These are phyloP conservation scores for Phalaenopsis equestris DNA, from an alignment of 106 monocot genomes.

Conservation along the genomic window DNA sequence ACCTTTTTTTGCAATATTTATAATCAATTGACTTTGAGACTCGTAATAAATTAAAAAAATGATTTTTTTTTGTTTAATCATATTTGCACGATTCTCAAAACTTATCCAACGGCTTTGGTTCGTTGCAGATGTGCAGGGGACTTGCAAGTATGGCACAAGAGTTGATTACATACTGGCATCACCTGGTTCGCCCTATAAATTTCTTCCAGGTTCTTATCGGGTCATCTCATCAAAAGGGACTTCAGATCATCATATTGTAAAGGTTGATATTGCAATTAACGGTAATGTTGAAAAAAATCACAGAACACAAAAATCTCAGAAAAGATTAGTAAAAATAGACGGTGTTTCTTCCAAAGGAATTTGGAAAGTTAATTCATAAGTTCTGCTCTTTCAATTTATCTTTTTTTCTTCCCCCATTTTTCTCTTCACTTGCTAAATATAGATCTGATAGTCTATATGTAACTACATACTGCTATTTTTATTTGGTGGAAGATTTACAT, in stretches of 20 bases:
- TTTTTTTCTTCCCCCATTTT: too few relatives aligned
- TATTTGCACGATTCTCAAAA: not conserved
- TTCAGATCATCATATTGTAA: constrained; percentile 72
- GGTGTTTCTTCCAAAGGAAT: constrained; percentile 29
- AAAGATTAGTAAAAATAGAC: constrained; percentile 35
- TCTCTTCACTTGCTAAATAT: too few relatives aligned
- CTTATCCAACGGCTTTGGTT: not conserved
- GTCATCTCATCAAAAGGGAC: constrained; percentile 73
- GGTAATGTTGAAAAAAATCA: not conserved
- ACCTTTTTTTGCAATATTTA: too few relatives aligned
- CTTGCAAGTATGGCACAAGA: constrained; percentile 75
- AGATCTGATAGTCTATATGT: too few relatives aligned
- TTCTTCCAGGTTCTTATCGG: constrained; percentile 62
- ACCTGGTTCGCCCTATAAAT: constrained; percentile 51
- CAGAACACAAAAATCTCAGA: not conserved
- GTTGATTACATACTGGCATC: constrained; percentile 76
- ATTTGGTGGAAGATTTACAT: too few relatives aligned
- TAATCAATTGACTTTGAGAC: not conserved
- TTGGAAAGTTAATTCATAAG: constrained; percentile 22
- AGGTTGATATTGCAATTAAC: constrained; percentile 41
- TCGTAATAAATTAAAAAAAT: not conserved
- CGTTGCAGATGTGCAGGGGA: constrained; percentile 67
- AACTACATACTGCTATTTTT: too few relatives aligned
- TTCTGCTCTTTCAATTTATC: not conserved
- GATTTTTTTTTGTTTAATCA: not conserved